phyloP scores from a whole-genome alignment of 352 stramenopile genomes.

The Phytophthora citrophthora region DNA sequence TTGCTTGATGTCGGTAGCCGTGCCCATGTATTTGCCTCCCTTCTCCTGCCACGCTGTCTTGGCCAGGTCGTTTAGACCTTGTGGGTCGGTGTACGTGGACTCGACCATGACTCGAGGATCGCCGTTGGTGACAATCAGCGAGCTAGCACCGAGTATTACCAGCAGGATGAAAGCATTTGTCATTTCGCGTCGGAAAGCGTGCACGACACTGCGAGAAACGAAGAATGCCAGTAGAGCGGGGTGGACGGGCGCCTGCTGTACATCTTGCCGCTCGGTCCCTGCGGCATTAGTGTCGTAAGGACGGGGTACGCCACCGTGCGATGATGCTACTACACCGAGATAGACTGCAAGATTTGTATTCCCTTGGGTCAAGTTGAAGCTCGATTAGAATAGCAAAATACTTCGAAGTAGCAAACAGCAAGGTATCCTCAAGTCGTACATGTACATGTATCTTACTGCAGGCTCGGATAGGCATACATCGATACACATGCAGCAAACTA shows the following conservation, averaged over 20 bases:
- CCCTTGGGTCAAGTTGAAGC: conserved; percentile 4
- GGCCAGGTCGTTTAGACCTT: conserved; percentile 38
- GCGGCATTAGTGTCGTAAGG: conserved; percentile 20
- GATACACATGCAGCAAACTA: too few relatives aligned
- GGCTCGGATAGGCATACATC: too few relatives aligned
- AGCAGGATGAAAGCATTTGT: conserved; percentile 23
- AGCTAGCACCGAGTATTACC: conserved; percentile 9
- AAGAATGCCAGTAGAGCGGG: conserved; percentile 14
- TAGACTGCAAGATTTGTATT: conserved; percentile 20
- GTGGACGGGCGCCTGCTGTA: conserved; percentile 9
- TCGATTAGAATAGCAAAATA: background rate
- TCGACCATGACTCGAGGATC: conserved; percentile 38
- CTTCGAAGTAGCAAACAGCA: too few relatives aligned
- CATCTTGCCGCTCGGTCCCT: conserved; percentile 21
- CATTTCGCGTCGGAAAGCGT: background rate
- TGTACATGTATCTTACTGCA: too few relatives aligned
- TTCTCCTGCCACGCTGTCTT: conserved; percentile 23
- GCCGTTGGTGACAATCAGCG: conserved; percentile 9
- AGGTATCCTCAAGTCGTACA: too few relatives aligned
- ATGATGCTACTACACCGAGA: conserved; percentile 10
- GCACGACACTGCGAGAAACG: conserved; percentile 10
- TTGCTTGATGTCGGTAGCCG: conserved; percentile 38
- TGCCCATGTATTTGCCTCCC: conserved; percentile 45
- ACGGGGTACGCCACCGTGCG: background rate
- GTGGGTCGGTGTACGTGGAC: conserved; percentile 32